Conservation (phyloP, 176 grass and related monocot species). For the Oryza punctata region DNA sequence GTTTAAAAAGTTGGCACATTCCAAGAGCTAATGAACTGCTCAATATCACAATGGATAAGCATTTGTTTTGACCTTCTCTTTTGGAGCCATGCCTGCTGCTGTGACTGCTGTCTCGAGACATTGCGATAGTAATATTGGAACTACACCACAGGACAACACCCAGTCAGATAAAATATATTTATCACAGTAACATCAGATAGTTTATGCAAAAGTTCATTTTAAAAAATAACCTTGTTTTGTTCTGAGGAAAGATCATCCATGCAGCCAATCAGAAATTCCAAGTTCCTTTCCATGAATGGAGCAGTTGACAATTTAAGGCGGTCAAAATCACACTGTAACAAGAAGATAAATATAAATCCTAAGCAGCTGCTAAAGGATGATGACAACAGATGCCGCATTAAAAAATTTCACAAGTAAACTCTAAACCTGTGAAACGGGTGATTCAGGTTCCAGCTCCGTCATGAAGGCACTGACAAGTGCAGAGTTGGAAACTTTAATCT, state of each 20-base stretch:
- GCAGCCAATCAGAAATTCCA: slow-evolving; percentile 98
- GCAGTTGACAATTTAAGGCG: slow-evolving; percentile 94
- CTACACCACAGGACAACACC: slow-evolving; percentile 47
- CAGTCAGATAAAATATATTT: slow-evolving; percentile 8
- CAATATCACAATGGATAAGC: not conserved
- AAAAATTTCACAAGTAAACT: slow-evolving; percentile 17
- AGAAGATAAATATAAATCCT: not conserved
- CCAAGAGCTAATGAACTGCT: not conserved
- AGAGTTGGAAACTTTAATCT: slow-evolving; percentile 99
- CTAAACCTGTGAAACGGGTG: slow-evolving; percentile 77
- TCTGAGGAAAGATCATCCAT: slow-evolving; percentile 97
- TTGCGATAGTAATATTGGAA: slow-evolving; percentile 99
- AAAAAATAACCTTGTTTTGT: slow-evolving; percentile 84
- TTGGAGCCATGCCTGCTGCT: slow-evolving; percentile 93
- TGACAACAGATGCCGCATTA: not conserved
- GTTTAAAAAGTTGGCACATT: not conserved
- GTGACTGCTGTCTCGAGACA: slow-evolving; percentile 85
- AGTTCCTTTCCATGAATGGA: slow-evolving; percentile 96
- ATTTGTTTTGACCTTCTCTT: slow-evolving; percentile 79
- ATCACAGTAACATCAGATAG: not conserved
- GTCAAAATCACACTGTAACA: slow-evolving; percentile 83
- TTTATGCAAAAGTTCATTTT: not conserved
- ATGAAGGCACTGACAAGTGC: slow-evolving; percentile 97
- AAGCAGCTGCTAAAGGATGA: not conserved
- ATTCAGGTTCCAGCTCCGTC: slow-evolving; percentile 91